These are phyloP conservation scores for Marchantia polymorpha DNA, from an alignment of 225 moss, liverwort and hornwort genomes.

Conservation along the genomic window DNA sequence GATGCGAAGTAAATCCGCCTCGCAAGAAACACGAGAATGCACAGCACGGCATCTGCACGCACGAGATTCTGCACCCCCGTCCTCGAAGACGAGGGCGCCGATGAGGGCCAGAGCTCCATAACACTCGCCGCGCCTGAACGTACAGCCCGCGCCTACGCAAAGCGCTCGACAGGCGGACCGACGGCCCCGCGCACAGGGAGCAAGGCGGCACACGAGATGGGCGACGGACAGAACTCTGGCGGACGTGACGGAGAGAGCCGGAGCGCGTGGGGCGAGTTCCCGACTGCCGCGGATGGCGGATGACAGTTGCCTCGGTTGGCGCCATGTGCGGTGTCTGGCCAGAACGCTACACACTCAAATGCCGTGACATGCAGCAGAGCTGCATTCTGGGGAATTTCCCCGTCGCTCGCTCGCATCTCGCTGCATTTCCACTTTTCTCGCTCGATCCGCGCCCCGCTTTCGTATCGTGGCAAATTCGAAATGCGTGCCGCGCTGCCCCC, in stretches of 20 bases:
- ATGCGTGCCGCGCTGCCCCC: not conserved
- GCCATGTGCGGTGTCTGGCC: not conserved
- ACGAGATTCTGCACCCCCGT: not conserved
- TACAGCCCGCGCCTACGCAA: too few species aligned
- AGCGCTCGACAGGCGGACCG: not conserved
- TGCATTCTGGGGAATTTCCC: not conserved
- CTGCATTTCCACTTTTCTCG: not conserved
- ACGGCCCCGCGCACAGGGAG: not conserved
- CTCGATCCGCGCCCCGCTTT: not conserved
- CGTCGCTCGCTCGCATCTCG: not conserved
- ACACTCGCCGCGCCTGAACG: not conserved
- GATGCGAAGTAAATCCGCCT: not conserved
- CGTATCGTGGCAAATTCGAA: not conserved
- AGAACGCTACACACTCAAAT: conserved; percentile 9
- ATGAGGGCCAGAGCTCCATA: not conserved
- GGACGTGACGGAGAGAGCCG: not conserved
- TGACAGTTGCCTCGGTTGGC: not conserved
- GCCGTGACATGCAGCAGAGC: conserved; percentile 4
- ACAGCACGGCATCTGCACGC: not conserved
- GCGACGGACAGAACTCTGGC: not conserved
- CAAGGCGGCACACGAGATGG: conserved; percentile 1
- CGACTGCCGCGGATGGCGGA: not conserved
- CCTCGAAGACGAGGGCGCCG: not conserved
- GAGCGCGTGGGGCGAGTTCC: not conserved
- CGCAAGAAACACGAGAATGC: not conserved